A percentile compares a stretch with the other conserved stretches of the same genome.
phyloP scores from a whole-genome alignment of 352 stramenopile genomes.

The Phytopythium mirpurense region DNA sequence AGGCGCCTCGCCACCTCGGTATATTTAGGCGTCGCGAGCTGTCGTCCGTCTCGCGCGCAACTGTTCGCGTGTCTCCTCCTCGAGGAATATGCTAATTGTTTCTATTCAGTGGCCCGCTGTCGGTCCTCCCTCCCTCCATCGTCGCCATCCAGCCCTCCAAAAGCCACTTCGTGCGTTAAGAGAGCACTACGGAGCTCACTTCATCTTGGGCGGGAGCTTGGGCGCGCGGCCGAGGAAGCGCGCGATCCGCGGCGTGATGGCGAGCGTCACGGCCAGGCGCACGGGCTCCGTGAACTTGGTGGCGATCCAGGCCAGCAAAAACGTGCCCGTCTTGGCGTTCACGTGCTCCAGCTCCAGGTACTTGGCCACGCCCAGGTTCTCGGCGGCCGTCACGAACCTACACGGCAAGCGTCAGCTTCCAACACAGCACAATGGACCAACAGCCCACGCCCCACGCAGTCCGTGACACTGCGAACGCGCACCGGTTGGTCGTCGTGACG shows the following conservation, averaged over 20 bases:
- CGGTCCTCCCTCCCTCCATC: too few species aligned
- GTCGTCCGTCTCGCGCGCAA: neutral
- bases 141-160: too few species aligned
- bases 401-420: too few species aligned
- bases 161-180: too few species aligned
- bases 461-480: too few species aligned
- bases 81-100: neutral
- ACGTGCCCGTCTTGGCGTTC: slow-evolving; percentile 75
- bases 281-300: slow-evolving; percentile 87
- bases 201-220: slow-evolving; percentile 37
- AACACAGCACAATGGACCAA: too few species aligned
- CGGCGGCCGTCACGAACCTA: slow-evolving; percentile 63
- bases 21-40: neutral
- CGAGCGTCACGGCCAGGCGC: slow-evolving; percentile 70
- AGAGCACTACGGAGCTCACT: too few species aligned
- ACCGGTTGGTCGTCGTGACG: slow-evolving; percentile 81
- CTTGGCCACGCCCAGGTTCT: slow-evolving; percentile 68
- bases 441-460: too few species aligned
- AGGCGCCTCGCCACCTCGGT: neutral
- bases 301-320: slow-evolving; percentile 79
- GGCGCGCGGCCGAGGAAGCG: slow-evolving; percentile 65
- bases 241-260: slow-evolving; percentile 71
- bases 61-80: neutral
- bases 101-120: neutral
- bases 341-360: slow-evolving; percentile 78